Evolutionary conservation across 2,329 filamentous ascomycete genomes (phyloP).

Genomic region (Pseudonectria buxi): DNA sequence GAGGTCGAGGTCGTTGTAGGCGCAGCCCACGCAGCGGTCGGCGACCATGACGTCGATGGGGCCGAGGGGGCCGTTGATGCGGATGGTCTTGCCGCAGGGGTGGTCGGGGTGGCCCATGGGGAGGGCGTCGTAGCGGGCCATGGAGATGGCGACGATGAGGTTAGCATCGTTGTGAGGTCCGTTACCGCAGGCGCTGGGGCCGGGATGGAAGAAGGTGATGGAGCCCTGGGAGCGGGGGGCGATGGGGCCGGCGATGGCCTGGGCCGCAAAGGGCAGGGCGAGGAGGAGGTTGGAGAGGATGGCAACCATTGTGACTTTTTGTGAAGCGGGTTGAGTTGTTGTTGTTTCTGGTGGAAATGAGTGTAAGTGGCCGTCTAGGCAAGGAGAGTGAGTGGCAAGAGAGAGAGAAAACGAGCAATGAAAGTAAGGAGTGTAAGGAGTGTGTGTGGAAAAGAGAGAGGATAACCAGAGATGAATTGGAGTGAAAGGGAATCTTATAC

Average conservation of each 20-base stretch:
- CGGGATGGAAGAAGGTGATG: constrained; percentile 53
- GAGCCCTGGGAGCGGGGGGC: constrained; percentile 4
- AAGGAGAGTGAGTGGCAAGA: no score
- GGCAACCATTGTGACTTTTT: constrained; percentile 15
- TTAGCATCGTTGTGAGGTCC: constrained; percentile 46
- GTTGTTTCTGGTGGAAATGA: not conserved
- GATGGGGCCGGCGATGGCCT: constrained; percentile 7
- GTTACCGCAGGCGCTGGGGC: constrained; percentile 66
- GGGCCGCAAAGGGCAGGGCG: constrained; percentile 11
- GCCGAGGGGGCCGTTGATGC: constrained; percentile 43
- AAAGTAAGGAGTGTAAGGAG: no score
- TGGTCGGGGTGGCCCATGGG: constrained; percentile 51
- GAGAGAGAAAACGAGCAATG: no score
- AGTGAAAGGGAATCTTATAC: no score
- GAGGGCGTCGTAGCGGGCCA: constrained; percentile 63
- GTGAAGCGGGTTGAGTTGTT: not conserved
- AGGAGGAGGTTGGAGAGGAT: constrained; percentile 12
- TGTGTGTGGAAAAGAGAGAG: no score
- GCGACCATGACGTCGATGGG: constrained; percentile 58
- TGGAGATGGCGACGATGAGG: constrained; percentile 59
- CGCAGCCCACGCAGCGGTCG: constrained; percentile 55
- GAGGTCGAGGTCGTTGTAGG: constrained; percentile 40
- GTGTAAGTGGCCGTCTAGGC: not conserved
- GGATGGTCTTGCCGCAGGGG: constrained; percentile 58
- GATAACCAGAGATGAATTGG: no score